phyloP scores from a whole-genome alignment of 805 yeast species.

The Myxozyma vanderwaltii region DNA sequence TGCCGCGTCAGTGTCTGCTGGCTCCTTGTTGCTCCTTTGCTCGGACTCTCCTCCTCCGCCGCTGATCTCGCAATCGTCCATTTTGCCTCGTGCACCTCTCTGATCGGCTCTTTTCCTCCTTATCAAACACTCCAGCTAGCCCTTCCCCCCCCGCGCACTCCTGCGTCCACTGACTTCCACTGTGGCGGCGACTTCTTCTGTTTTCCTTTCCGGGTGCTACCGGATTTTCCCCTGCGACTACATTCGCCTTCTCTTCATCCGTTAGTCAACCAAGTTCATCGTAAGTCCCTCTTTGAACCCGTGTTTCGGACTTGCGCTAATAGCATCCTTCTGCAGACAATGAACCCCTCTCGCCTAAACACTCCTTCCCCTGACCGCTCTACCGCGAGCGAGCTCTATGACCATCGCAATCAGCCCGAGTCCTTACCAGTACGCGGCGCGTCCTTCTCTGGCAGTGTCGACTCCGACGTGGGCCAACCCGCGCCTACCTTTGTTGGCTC shows the following conservation, averaged over 20 bases:
- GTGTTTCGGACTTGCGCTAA: background rate
- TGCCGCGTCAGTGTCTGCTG: too few relatives aligned
- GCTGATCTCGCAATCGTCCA: background rate
- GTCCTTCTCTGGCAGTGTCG: slow-evolving; percentile 25
- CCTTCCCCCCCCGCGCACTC: background rate
- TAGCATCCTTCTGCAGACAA: background rate
- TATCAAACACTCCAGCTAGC: too few relatives aligned
- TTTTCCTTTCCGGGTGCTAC: slow-evolving; percentile 24
- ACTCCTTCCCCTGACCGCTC: slow-evolving; percentile 23
- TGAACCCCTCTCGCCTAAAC: slow-evolving; percentile 30
- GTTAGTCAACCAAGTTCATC: slow-evolving; percentile 4
- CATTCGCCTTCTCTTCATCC: slow-evolving; percentile 13
- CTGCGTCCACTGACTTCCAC: slow-evolving; percentile 8
- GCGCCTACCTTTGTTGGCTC: background rate
- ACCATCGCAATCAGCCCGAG: slow-evolving; percentile 54
- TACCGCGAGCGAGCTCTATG: slow-evolving; percentile 46
- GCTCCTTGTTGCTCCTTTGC: too few relatives aligned
- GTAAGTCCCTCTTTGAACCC: background rate
- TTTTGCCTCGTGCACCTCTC: too few relatives aligned
- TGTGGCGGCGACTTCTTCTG: slow-evolving; percentile 24
- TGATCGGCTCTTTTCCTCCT: too few relatives aligned
- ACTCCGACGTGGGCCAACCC: background rate
- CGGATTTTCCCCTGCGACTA: slow-evolving; percentile 21
- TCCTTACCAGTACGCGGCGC: slow-evolving; percentile 44
- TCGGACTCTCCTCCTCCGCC: too few relatives aligned